A percentile compares a stretch with the other conserved stretches of the same genome.
phyloP scores from a whole-genome alignment of 2,329 filamentous ascomycete genomes.

The Trichoderma koningii region DNA sequence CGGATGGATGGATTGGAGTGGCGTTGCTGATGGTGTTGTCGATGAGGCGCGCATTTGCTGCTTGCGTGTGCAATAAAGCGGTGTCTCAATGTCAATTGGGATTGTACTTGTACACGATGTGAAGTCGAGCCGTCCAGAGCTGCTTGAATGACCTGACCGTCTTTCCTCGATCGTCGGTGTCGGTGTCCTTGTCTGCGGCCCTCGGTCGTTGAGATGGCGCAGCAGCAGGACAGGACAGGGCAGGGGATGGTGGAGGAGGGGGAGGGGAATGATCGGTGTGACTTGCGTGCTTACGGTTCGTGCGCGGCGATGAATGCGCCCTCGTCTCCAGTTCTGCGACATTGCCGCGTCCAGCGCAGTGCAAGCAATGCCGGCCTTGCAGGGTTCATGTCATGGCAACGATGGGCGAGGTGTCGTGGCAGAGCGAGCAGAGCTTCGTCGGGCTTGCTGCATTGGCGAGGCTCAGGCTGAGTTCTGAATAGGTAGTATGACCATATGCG shows the following conservation, averaged over 20 bases:
- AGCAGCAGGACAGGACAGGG: not conserved
- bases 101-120: too few species aligned
- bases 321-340: not conserved
- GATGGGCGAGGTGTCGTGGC: not conserved
- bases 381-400: not conserved
- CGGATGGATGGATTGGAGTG: not conserved
- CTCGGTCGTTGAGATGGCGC: not conserved
- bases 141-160: not conserved
- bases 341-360: not conserved
- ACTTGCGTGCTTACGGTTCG: constrained; percentile 24
- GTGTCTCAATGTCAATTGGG: not conserved
- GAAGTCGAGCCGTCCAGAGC: not conserved
- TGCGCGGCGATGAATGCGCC: not conserved
- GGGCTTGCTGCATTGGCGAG: not conserved
- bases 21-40: constrained; percentile 12
- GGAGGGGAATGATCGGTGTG: constrained; percentile 21
- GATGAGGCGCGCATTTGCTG: not conserved
- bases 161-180: not conserved
- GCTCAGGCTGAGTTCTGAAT: not conserved
- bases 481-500: too few species aligned
- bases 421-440: not conserved
- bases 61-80: not conserved
- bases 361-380: constrained; percentile 2
- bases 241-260: not conserved
- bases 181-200: not conserved